Evolutionary conservation across 345 rosid species (phyloP), one percentile per base, ranked within the genome.

Genomic region (Erysimum cheiranthoides): DNA sequence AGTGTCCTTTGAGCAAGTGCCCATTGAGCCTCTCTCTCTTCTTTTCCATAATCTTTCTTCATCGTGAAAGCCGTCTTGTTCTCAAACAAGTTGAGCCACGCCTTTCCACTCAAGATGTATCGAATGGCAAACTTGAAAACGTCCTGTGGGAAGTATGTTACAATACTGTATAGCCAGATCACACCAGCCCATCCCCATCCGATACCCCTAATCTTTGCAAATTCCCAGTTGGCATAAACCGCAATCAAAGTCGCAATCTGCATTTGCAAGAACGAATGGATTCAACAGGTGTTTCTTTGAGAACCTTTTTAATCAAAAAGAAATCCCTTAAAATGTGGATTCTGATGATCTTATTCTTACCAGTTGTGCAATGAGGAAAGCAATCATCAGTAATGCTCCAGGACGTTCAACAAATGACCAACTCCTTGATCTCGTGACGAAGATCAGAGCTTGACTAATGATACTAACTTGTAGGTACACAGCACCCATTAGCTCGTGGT

Each of bases 181-280:
- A 86, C 85, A 30, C 96, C 98, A 0, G 97, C 98, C 98, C 98
- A 94, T 82, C 96, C 96, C 97, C 98, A 92, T 12, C 98, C 98
- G 6, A 81, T 73, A 50, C 97, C 98, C 68, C 81, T 65, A 30
- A 94, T 82, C 74, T 76, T 85, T 49, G 97, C 98, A 35, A 94
- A 94, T 6, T 71, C 76, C 98, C 97, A 92, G 80, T 82, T 75
- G 21, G 97, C 96, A 71, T 92, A 94, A 7, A 89, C 96, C 16
- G 98, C 98, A 80, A 94, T 85, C 75, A 92, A 1, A 43, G 98
- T 89, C 1, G 98, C 98, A 66, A 88, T 80, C 98, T 93, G 78
- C 30, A 57, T 42, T 70, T 18, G 5, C 3, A 10, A 31, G 4
- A 25, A 13, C 2, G 3, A 64, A 58, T 38, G 28, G 11, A 25